Percentiles rank a stretch among this genome's conserved stretches.
Conservation (phyloP, 2,329 filamentous ascomycete species). For the Alternaria sp. region DNA sequence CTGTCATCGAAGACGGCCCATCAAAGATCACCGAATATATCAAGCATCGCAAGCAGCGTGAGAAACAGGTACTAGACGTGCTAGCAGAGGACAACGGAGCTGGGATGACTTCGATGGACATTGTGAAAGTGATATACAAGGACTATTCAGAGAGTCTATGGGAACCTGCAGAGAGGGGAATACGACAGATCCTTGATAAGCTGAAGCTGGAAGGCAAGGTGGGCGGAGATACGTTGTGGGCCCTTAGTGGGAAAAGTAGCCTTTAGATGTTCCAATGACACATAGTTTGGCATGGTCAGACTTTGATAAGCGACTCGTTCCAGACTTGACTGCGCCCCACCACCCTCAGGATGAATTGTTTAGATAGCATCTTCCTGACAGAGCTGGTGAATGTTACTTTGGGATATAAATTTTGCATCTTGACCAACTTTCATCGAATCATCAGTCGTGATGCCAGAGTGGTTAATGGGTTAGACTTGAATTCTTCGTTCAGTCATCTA, state of each 20-base stretch:
- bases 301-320: background rate
- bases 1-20: conserved; percentile 76
- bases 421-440: background rate
- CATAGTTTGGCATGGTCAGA: background rate
- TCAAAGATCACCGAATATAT: conserved; percentile 84
- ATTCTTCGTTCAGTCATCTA: conserved; percentile 50
- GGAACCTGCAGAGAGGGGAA: conserved; percentile 76
- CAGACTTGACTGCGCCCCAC: conserved; percentile 8
- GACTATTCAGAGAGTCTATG: conserved; percentile 81
- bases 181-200: conserved; percentile 83
- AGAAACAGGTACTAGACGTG: conserved; percentile 59
- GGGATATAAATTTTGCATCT: background rate
- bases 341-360: background rate
- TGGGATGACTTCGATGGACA: conserved; percentile 75
- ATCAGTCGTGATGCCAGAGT: conserved; percentile 50
- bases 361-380: too few species aligned
- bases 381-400: rapidly evolving
- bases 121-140: conserved; percentile 88
- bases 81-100: conserved; percentile 40
- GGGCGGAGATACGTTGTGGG: conserved; percentile 48
- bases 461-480: conserved; percentile 57
- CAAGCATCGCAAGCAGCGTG: conserved; percentile 78
- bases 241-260: conserved; percentile 43
- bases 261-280: conserved; percentile 29
- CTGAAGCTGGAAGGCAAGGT: conserved; percentile 78